phyloP scores from a whole-genome alignment of 352 stramenopile genomes.

The Phytophthora pseudosyringae region DNA sequence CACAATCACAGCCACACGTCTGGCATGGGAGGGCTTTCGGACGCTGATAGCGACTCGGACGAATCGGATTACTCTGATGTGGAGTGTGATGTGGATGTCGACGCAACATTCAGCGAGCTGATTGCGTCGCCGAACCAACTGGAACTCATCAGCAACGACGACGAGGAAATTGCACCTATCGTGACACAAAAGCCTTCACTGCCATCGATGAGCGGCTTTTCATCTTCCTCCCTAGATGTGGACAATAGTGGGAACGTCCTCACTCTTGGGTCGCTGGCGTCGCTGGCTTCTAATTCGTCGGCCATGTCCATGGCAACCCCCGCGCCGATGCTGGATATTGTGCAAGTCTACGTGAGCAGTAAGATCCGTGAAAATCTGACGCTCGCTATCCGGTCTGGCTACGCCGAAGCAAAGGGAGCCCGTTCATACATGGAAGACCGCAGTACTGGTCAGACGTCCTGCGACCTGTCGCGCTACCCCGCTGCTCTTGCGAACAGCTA shows the following conservation, averaged over 20 bases:
- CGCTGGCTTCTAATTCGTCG: constrained; percentile 32
- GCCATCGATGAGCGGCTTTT: constrained; percentile 35
- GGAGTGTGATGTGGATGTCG: constrained; percentile 85
- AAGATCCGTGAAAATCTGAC: constrained; percentile 85
- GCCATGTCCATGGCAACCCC: constrained; percentile 26
- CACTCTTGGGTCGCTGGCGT: constrained; percentile 28
- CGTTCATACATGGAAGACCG: constrained; percentile 91
- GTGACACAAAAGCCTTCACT: constrained; percentile 26
- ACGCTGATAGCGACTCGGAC: constrained; percentile 53
- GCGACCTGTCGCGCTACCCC: constrained; percentile 53
- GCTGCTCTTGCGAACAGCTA: constrained; percentile 40
- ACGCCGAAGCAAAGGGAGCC: constrained; percentile 84
- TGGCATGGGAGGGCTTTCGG: constrained; percentile 32
- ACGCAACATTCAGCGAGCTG: constrained; percentile 87
- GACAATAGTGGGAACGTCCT: constrained; percentile 28
- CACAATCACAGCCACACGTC: constrained; percentile 42
- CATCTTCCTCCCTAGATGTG: constrained; percentile 43
- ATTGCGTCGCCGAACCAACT: constrained; percentile 66
- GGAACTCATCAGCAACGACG: constrained; percentile 63
- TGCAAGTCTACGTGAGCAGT: constrained; percentile 90
- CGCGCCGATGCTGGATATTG: constrained; percentile 43
- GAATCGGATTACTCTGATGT: constrained; percentile 87
- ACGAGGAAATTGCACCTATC: constrained; percentile 71
- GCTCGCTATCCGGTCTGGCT: constrained; percentile 77
- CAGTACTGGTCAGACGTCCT: constrained; percentile 57